A percentile compares a stretch with the other conserved stretches of the same genome.
Evolutionary conservation across 352 stramenopile species (phyloP).

Genomic region (Phytophthora constricta): DNA sequence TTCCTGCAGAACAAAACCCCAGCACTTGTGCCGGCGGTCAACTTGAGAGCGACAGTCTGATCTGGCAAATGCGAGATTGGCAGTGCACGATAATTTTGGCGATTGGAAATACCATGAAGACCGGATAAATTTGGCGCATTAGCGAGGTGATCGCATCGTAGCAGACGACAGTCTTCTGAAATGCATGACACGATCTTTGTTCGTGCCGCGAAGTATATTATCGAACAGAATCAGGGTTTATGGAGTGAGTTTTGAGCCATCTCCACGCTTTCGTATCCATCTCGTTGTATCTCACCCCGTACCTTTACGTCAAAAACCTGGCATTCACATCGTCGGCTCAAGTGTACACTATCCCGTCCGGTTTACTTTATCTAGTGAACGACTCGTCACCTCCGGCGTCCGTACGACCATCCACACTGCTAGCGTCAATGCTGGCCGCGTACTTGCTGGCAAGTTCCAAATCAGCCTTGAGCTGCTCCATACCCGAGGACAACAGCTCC

Average conservation of each 20-base stretch:
- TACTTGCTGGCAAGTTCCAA: constrained; percentile 89
- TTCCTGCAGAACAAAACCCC: neutral
- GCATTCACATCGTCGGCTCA: constrained; percentile 20
- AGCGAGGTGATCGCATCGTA: neutral
- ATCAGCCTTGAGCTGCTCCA: constrained; percentile 90
- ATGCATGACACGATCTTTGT: neutral
- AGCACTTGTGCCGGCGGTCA: neutral
- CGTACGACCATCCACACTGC: constrained; percentile 44
- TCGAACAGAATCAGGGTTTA: neutral
- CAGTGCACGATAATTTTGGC: constrained; percentile 6
- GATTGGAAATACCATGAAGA: neutral
- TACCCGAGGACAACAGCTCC: constrained; percentile 86
- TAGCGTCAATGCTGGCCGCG: constrained; percentile 78
- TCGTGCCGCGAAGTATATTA: neutral
- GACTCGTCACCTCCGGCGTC: constrained; percentile 61
- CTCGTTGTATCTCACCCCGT: neutral
- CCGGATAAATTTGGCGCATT: constrained; percentile 17
- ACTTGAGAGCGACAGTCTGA: neutral
- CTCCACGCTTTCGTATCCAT: constrained; percentile 3
- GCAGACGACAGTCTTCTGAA: neutral
- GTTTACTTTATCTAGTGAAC: constrained; percentile 44
- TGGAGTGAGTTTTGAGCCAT: neutral
- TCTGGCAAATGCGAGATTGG: neutral
- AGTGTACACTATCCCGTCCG: constrained; percentile 21
- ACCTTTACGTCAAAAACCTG: constrained; percentile 33